These are phyloP conservation scores for Linaria vulgaris DNA, from an alignment of 257 asterid species.

Conservation along the genomic window DNA sequence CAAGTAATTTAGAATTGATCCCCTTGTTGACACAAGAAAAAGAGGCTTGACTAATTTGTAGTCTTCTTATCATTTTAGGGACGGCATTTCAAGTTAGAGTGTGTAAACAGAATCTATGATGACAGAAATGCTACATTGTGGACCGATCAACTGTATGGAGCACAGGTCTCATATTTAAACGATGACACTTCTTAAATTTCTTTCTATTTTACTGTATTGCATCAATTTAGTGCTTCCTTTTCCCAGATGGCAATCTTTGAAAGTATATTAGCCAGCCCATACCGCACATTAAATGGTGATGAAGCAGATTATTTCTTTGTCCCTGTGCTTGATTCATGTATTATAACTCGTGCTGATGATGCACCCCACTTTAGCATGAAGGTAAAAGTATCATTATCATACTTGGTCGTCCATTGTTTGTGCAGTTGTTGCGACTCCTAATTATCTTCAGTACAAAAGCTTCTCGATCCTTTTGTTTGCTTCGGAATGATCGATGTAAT, in stretches of 20 bases:
- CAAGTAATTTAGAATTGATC: constrained; percentile 19
- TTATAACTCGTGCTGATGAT: constrained; percentile 92
- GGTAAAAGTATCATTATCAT: constrained; percentile 40
- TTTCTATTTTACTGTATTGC: not conserved
- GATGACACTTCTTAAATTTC: constrained; percentile 15
- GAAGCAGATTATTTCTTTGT: constrained; percentile 97
- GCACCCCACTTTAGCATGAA: constrained; percentile 84
- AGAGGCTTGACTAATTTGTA: not conserved
- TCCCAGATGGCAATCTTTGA: constrained; percentile 86
- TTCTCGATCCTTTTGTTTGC: not conserved
- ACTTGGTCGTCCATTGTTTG: not conserved
- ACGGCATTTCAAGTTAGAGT: constrained; percentile 77
- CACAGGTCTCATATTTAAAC: constrained; percentile 62
- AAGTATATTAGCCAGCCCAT: constrained; percentile 82
- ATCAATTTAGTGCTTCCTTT: constrained; percentile 23
- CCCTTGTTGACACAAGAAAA: not conserved
- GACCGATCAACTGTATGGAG: constrained; percentile 89
- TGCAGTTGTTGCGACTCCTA: constrained; percentile 1
- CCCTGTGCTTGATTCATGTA: constrained; percentile 95
- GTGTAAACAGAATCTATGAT: constrained; percentile 90
- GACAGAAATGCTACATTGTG: constrained; percentile 73
- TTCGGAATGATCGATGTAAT: constrained; percentile 18
- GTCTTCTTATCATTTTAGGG: constrained; percentile 50
- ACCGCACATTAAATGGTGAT: constrained; percentile 82
- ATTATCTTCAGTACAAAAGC: not conserved